Conservation (phyloP, 2,329 filamentous ascomycete genomes). For the Xylariomycetidae sp. region DNA sequence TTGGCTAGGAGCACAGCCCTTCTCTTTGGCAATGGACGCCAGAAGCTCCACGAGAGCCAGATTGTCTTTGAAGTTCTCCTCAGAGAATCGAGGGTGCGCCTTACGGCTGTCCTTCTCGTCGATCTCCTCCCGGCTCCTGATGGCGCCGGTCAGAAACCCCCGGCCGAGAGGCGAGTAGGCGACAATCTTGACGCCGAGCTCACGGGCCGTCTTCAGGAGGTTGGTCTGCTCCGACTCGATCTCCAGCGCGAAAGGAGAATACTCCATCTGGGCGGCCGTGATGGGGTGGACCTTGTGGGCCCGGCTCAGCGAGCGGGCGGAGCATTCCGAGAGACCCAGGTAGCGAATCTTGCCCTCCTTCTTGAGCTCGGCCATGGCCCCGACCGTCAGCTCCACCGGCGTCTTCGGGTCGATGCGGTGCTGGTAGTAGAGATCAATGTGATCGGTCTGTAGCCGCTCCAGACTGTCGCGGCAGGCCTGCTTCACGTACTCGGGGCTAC, state of each 20-base stretch:
- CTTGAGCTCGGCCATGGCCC: constrained; percentile 43
- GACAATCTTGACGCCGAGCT: constrained; percentile 49
- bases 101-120: constrained; percentile 33
- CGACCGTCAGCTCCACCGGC: constrained; percentile 42
- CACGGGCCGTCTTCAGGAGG: constrained; percentile 45
- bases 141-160: constrained; percentile 46
- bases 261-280: constrained; percentile 47
- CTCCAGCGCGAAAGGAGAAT: constrained; percentile 48
- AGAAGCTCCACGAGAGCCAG: constrained; percentile 25
- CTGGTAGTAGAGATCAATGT: constrained; percentile 51
- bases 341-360: constrained; percentile 47
- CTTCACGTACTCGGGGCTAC: constrained; percentile 21
- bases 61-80: constrained; percentile 48
- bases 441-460: constrained; percentile 41
- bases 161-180: constrained; percentile 53
- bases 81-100: constrained; percentile 36
- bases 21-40: constrained; percentile 21
- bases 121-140: constrained; percentile 40
- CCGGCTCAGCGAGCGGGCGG: constrained; percentile 40
- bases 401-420: constrained; percentile 43
- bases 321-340: constrained; percentile 44
- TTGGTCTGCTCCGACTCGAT: constrained; percentile 49
- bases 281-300: constrained; percentile 44
- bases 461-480: constrained; percentile 31
- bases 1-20: constrained; percentile 42